These are phyloP conservation scores for Hypoxylon lienhwacheense DNA, from an alignment of 495 filamentous ascomycete species.

Conservation along the genomic window DNA sequence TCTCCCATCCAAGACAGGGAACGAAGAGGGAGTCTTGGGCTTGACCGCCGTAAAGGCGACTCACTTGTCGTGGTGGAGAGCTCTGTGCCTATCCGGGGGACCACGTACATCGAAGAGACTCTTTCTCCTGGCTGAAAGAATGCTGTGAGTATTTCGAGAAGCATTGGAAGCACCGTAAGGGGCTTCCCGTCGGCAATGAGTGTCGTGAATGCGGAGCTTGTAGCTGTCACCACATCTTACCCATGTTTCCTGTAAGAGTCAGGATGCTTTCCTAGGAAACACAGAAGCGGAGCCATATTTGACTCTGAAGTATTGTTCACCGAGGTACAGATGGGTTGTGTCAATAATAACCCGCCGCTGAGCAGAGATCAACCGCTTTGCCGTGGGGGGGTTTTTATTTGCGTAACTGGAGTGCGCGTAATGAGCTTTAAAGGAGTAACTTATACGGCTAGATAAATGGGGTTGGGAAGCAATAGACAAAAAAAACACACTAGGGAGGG, in stretches of 20 bases:
- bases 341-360: neutral
- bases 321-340: conserved; percentile 2
- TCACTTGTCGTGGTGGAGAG: conserved; percentile 36
- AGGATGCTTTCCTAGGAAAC: conserved; percentile 41
- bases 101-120: conserved; percentile 28
- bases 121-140: conserved; percentile 25
- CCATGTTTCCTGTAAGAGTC: conserved; percentile 41
- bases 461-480: conserved; percentile 4
- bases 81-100: conserved; percentile 43
- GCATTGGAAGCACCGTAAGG: conserved; percentile 31
- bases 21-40: conserved; percentile 36
- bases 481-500: no score
- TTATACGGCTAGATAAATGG: neutral
- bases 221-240: conserved; percentile 43
- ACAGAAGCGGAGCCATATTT: conserved; percentile 34
- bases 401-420: conserved; percentile 12
- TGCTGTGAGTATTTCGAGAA: conserved; percentile 43
- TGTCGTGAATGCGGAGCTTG: conserved; percentile 42
- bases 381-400: neutral
- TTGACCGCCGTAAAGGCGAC: conserved; percentile 42
- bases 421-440: conserved; percentile 1
- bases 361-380: conserved; percentile 11
- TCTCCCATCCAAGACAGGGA: conserved; percentile 32
- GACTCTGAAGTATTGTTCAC: conserved; percentile 22
- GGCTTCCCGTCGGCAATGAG: conserved; percentile 29